Evolutionary conservation across 225 moss, liverwort and hornwort genomes (phyloP), one percentile per base, ranked within the genome.

Genomic region (Physcomitrium patens): DNA sequence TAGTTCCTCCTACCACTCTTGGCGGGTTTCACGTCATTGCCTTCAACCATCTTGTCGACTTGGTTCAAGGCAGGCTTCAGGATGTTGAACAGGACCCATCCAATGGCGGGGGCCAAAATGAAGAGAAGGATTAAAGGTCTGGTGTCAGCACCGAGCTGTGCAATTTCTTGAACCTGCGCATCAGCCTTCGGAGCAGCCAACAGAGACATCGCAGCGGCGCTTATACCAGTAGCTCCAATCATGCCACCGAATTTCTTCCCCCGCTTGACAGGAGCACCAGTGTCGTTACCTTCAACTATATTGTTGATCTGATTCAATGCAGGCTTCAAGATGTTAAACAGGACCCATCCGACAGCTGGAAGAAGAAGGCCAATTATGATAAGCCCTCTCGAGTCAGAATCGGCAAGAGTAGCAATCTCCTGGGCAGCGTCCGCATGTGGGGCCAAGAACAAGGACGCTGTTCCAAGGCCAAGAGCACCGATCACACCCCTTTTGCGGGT

Each of bases 11-110:
- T 83, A 18, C 63, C 74, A 26, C 68, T 23, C 79, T 74, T 86
- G 75, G 77, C 82, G 31, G 81, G 79, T 7, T 56, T 68, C 60
- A 41, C 80, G 48, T 15, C 5, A 42, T 79, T 66, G 59, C 72
- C 78, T 0, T 59, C 50, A 49, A 50, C 23, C 89, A 93, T 93
- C 77, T 85, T 96, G 82, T 86, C 37, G 7, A 93, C 27, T 82
- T 96, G 93, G 75, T 89, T 96, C 72, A 96, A 49, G 0, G 96
- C 93, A 1, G 96, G 96, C 64, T 74, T 71, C 60, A 96, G 47
- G 26, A 96, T 96, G 65, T 96, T 96, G 78, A 78, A 96, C 15
- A 93, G 76, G 17, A 96, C 96, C 96, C 96, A 96, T 22, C 93
- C 96, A 19, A 96, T 67, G 0, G 96, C 96, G 0, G 96, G 96